phyloP scores from a whole-genome alignment of 805 yeast species.

The Starmerella roubikii region DNA sequence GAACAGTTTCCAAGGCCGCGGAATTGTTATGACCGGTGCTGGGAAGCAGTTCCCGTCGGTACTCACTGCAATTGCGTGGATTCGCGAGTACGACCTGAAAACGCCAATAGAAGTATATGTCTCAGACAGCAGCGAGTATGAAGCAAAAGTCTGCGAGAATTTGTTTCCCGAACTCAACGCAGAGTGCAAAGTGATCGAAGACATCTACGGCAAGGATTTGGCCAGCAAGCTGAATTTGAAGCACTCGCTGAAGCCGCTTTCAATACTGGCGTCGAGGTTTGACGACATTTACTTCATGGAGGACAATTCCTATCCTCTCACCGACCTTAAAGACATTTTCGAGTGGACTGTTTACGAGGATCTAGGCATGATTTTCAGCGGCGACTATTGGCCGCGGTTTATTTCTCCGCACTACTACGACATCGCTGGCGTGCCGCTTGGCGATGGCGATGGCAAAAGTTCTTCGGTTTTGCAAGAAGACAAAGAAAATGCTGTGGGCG shows the following conservation, averaged over 20 bases:
- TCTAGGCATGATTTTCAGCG: slow-evolving; percentile 53
- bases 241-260: slow-evolving; percentile 58
- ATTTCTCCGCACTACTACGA: slow-evolving; percentile 61
- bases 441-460: slow-evolving; percentile 26
- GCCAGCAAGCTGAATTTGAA: slow-evolving; percentile 37
- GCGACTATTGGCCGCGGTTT: slow-evolving; percentile 79
- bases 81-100: slow-evolving; percentile 49
- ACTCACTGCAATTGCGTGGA: slow-evolving; percentile 45
- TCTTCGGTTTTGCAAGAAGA: slow-evolving; percentile 40
- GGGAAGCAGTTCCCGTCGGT: slow-evolving; percentile 65
- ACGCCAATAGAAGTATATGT: slow-evolving; percentile 74
- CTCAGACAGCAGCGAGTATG: slow-evolving; percentile 58
- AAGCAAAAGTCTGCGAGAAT: slow-evolving; percentile 51
- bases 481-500: slow-evolving; percentile 53
- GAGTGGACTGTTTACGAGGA: slow-evolving; percentile 40
- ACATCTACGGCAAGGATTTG: slow-evolving; percentile 44
- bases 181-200: slow-evolving; percentile 50
- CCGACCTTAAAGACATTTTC: slow-evolving; percentile 49
- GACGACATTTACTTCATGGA: slow-evolving; percentile 60
- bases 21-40: slow-evolving; percentile 65
- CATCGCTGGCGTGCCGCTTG: slow-evolving; percentile 45
- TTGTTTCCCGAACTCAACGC: slow-evolving; percentile 51
- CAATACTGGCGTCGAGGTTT: slow-evolving; percentile 58
- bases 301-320: slow-evolving; percentile 61
- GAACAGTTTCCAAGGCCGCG: slow-evolving; percentile 29